Evolutionary conservation across 2,329 filamentous ascomycete species (phyloP), one percentile per base, ranked within the genome.

Genomic region (Phialophora chinensis): DNA sequence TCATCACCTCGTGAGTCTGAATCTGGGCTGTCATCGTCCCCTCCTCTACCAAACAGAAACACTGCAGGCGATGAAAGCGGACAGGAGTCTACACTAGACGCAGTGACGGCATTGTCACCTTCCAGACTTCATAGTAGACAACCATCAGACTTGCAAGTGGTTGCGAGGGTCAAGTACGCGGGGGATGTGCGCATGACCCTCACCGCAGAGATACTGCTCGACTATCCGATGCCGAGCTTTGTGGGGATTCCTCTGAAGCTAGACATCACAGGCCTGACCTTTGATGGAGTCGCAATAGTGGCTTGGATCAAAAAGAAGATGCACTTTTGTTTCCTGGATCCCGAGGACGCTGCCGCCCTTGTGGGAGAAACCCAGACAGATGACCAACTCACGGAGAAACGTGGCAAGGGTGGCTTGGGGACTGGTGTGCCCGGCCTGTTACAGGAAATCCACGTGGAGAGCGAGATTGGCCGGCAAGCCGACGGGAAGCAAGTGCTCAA

Each of bases 141-240:
- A 29, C 86, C 91, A 2, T 92, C 97, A 70, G 95, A 99, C 75
- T 85, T 97, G 61, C 95, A 99, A 77, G 91, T 96, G 57, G 91
- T 98, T 5, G 94, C 96, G 74, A 90, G 93, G 71, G 93, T 96
- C 67, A 89, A 88, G 63, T 99, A 99, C 78, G 87, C 90, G 2
- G 95, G 95, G 35, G 91, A 97, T 75, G 86, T 99, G 66, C 89
- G 89, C 71, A 86, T 99, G 65, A 92, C 93, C 68, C 84, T 99
- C 58, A 98, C 95, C 27, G 93, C 95, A 0, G 93, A 98, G 79
- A 97, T 99, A 50, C 83, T 98, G 35, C 88, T 99, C 38, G 95
- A 99, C 79, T 99, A 99, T 77, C 95, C 95, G 0, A 98, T 98
- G 92, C 93, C 93, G 49, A 96, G 92, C 81, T 99, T 99, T 75